Percentiles rank a stretch among this genome's conserved stretches.
These are phyloP conservation scores for Casuarina equisetifolia DNA, from an alignment of 306 rosid species.

Conservation along the genomic window DNA sequence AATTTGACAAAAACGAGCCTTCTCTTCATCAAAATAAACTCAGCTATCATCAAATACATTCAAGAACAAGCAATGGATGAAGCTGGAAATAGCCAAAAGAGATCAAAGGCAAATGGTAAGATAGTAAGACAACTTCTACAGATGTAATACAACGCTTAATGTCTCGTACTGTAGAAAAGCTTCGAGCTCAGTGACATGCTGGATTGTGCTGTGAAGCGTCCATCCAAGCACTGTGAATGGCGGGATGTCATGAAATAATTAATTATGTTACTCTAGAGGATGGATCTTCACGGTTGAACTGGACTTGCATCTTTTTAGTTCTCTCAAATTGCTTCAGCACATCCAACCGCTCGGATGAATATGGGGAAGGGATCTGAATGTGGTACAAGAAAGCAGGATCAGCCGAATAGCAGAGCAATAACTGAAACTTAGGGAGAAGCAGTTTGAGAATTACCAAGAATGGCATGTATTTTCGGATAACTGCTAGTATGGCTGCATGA, in stretches of 20 bases:
- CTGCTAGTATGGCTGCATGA: conserved; percentile 75
- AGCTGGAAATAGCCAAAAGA: no score
- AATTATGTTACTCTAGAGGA: conserved; percentile 29
- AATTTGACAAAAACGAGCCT: no score
- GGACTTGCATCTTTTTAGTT: conserved; percentile 52
- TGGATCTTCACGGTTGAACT: conserved; percentile 46
- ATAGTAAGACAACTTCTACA: no score
- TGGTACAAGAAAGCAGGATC: conserved; percentile 22
- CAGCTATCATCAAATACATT: no score
- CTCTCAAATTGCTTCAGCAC: conserved; percentile 58
- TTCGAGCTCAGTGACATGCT: no score
- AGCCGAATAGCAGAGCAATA: background rate
- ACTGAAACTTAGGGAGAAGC: conserved; percentile 9
- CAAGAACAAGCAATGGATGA: no score
- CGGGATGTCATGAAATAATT: background rate
- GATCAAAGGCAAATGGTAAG: no score
- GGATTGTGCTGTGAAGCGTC: no score
- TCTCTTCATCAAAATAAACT: no score
- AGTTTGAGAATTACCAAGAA: conserved; percentile 39
- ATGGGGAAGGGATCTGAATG: conserved; percentile 64
- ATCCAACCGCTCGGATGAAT: conserved; percentile 59
- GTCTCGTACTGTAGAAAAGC: no score
- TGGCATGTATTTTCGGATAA: conserved; percentile 65
- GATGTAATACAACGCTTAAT: no score
- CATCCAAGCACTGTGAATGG: background rate